A percentile compares a stretch with the other conserved stretches of the same genome.
Evolutionary conservation across 192 early-diverging fungal genomes (phyloP).

Genomic region (Backusella circina): DNA sequence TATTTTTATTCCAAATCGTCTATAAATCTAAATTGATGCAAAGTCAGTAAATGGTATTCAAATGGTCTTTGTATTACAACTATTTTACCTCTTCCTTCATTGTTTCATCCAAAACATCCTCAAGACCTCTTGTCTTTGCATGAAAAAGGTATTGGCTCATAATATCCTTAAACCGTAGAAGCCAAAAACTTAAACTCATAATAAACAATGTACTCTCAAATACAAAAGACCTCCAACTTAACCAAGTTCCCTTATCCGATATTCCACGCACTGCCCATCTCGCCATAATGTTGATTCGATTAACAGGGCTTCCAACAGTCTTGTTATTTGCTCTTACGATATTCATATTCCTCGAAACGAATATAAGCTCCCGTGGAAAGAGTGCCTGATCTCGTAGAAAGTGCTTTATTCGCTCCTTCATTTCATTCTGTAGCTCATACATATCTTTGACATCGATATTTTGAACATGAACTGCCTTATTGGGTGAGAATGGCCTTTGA

Average conservation of each 20-base stretch:
- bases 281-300: slow-evolving; percentile 84
- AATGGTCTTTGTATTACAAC: too few species aligned
- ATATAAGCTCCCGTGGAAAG: slow-evolving; percentile 87
- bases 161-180: slow-evolving; percentile 41
- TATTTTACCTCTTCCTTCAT: slow-evolving; percentile 53
- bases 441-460: slow-evolving; percentile 47
- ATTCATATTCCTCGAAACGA: slow-evolving; percentile 87
- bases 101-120: slow-evolving; percentile 70
- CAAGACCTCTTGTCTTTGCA: slow-evolving; percentile 52
- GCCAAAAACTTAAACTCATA: slow-evolving; percentile 58
- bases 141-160: slow-evolving; percentile 33
- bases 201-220: slow-evolving; percentile 59
- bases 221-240: slow-evolving; percentile 22
- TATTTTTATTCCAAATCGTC: slow-evolving; percentile 74
- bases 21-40: slow-evolving; percentile 44
- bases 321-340: slow-evolving; percentile 85
- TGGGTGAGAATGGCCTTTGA: slow-evolving; percentile 60
- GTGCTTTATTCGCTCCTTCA: slow-evolving; percentile 68
- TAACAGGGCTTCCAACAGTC: slow-evolving; percentile 78
- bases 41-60: not conserved
- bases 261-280: slow-evolving; percentile 67
- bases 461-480: slow-evolving; percentile 39
- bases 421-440: slow-evolving; percentile 71
- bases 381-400: slow-evolving; percentile 68
- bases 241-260: slow-evolving; percentile 6